A percentile compares a stretch with the other conserved stretches of the same genome.
These are phyloP conservation scores for Fusarium citri DNA, from an alignment of 2,329 filamentous ascomycete species.

Conservation along the genomic window DNA sequence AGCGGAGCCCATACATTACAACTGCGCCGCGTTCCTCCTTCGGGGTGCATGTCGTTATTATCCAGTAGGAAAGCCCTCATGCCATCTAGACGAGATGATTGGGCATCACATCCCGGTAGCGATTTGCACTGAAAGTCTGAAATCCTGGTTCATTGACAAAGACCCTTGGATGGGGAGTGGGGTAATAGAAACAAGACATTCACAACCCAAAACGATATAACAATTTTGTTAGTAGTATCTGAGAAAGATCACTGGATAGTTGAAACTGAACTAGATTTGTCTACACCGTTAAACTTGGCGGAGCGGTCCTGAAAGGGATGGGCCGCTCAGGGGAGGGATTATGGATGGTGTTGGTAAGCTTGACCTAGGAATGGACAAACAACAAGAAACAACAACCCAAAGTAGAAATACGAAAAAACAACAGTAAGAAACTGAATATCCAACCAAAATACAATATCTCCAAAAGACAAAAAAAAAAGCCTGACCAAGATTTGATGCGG, in stretches of 20 bases:
- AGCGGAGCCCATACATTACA: constrained; percentile 37
- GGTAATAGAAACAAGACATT: constrained; percentile 12
- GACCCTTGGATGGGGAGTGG: constrained; percentile 35
- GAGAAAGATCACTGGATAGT: constrained; percentile 12
- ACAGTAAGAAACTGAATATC: constrained; percentile 2
- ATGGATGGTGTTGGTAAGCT: constrained; percentile 11
- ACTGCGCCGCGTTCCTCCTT: constrained; percentile 60
- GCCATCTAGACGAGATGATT: constrained; percentile 49
- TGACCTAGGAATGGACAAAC: constrained; percentile 18
- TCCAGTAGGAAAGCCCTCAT: constrained; percentile 48
- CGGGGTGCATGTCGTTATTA: constrained; percentile 48
- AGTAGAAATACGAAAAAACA: constrained; percentile 14
- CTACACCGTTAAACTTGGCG: constrained; percentile 29
- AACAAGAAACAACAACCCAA: constrained; percentile 23
- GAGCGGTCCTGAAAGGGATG: constrained; percentile 44
- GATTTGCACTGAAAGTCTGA: constrained; percentile 42
- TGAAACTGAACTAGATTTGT: not conserved
- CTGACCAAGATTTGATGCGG: constrained; percentile 40
- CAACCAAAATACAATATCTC: constrained; percentile 12
- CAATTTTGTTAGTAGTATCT: not conserved
- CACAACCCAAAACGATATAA: not conserved
- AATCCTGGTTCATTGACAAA: constrained; percentile 27
- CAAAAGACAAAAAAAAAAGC: constrained; percentile 36
- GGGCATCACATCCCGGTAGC: constrained; percentile 49
- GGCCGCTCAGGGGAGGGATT: constrained; percentile 24